A percentile compares a stretch with the other conserved stretches of the same genome.
phyloP scores from a whole-genome alignment of 192 early-diverging fungal species.

The Podila minutissima region DNA sequence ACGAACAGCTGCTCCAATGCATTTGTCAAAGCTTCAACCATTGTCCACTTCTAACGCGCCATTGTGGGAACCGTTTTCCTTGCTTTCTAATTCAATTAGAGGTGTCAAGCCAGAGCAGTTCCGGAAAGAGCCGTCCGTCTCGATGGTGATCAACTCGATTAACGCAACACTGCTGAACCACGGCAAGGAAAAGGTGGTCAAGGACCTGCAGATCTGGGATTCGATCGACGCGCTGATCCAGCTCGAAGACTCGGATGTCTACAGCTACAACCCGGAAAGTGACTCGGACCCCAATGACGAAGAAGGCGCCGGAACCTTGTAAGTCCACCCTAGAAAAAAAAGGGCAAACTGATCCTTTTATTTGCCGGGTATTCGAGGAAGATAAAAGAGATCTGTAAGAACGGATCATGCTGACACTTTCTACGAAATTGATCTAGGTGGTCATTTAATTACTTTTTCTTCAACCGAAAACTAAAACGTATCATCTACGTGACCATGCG shows the following conservation, averaged over 20 bases:
- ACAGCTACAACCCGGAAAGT: conserved; percentile 87
- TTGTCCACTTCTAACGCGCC: background rate
- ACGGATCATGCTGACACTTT: background rate
- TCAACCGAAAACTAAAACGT: conserved; percentile 89
- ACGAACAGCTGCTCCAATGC: too few relatives aligned
- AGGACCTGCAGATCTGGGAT: conserved; percentile 85
- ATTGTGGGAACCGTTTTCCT: too few relatives aligned
- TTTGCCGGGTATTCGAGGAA: background rate
- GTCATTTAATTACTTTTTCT: conserved; percentile 99
- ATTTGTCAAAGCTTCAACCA: too few relatives aligned
- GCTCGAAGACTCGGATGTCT: conserved; percentile 88
- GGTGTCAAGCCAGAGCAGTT: conserved; percentile 85
- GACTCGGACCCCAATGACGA: conserved; percentile 93
- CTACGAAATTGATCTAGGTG: conserved; percentile 61
- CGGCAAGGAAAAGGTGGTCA: conserved; percentile 72
- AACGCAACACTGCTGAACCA: conserved; percentile 88
- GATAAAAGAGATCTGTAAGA: too few relatives aligned
- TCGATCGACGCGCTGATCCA: conserved; percentile 86
- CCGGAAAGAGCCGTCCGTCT: conserved; percentile 75
- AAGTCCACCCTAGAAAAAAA: background rate
- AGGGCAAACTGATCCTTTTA: background rate
- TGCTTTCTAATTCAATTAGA: conserved; percentile 49
- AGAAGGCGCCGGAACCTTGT: conserved; percentile 72
- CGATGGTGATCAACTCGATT: conserved; percentile 82
- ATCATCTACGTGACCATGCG: conserved; percentile 93